phyloP scores from a whole-genome alignment of 306 rosid species.

The Medicago lupulina region DNA sequence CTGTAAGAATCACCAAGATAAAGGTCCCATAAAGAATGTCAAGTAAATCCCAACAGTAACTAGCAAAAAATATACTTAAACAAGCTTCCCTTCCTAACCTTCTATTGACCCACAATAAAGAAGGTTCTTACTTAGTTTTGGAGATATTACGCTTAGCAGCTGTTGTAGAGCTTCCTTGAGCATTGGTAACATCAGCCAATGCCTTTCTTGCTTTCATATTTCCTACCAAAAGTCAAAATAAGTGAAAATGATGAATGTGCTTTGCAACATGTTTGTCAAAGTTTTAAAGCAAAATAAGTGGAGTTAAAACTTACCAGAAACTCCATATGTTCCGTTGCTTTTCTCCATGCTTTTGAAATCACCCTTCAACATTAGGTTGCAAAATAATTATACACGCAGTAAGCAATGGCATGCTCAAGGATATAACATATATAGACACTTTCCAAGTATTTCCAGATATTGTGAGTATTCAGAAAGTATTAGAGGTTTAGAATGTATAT shows the following conservation, averaged over 20 bases:
- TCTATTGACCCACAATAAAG: slow-evolving; percentile 27
- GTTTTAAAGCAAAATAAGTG: neutral
- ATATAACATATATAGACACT: slow-evolving; percentile 10
- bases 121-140: slow-evolving; percentile 66
- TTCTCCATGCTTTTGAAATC: slow-evolving; percentile 54
- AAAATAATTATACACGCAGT: slow-evolving; percentile 32
- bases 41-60: slow-evolving; percentile 5
- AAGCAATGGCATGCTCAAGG: slow-evolving; percentile 21
- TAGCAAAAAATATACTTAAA: neutral
- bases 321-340: slow-evolving; percentile 47
- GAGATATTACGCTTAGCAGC: slow-evolving; percentile 46
- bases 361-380: slow-evolving; percentile 51
- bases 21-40: slow-evolving; percentile 16
- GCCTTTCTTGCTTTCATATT: slow-evolving; percentile 62
- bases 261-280: slow-evolving; percentile 1
- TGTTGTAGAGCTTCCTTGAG: slow-evolving; percentile 50
- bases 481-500: slow-evolving; percentile 25
- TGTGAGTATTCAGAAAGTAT: slow-evolving; percentile 26
- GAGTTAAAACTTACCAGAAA: slow-evolving; percentile 57
- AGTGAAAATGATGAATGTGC: slow-evolving; percentile 6
- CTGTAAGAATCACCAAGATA: slow-evolving; percentile 6
- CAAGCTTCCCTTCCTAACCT: neutral
- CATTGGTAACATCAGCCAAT: slow-evolving; percentile 82
- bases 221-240: slow-evolving; percentile 47
- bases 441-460: slow-evolving; percentile 4